Evolutionary conservation across 2,329 filamentous ascomycete species (phyloP), one percentile per base, ranked within the genome.

Genomic region (Acrocalymma vagum): DNA sequence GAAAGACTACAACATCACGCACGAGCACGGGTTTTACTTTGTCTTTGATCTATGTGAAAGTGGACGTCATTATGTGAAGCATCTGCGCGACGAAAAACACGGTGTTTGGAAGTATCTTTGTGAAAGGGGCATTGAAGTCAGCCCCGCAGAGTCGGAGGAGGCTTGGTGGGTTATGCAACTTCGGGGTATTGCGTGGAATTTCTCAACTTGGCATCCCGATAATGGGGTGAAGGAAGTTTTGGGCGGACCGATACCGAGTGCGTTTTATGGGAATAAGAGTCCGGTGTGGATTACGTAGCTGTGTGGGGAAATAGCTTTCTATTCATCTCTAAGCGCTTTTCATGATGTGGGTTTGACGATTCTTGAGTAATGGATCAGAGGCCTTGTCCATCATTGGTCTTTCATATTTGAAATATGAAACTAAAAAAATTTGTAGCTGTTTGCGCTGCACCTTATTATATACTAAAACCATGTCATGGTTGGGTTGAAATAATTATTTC

Each of bases 171-270:
- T 37, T 7, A 27, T 48, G 27, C 30, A 40, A 28, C 25, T 43
- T 6, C 32, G 39, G 23, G 35, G 35, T 7, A 37, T 43, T 18
- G 18, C 28, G 6, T 43, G 30, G 16, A 31, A 42, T 15, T 33
- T 40, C 8, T 48, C 36, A 11, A 40, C 37, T 8, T 38, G 40
- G 32, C 28, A 37, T 28, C 33, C 72, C 86, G 5, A 82, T 80
- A 17, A 84, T 84, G 80, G 82, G 80, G 28, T 83, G 82, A 77
- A 82, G 14, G 16, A 33, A 82, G 1, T 81, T 3, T 24, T 39
- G 9, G 29, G 33, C 15, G 25, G 24, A n/a, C 34, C 41, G n/a
- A 22, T 44, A 10, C 41, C 34, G 9, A 37, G 30, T 15, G 29
- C 34, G 3, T 25, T 44, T 11, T 44, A 44, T 18, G 29, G 29